Evolutionary conservation across 1,139 yeast species (phyloP).

Genomic region (Ogataea hybrid): DNA sequence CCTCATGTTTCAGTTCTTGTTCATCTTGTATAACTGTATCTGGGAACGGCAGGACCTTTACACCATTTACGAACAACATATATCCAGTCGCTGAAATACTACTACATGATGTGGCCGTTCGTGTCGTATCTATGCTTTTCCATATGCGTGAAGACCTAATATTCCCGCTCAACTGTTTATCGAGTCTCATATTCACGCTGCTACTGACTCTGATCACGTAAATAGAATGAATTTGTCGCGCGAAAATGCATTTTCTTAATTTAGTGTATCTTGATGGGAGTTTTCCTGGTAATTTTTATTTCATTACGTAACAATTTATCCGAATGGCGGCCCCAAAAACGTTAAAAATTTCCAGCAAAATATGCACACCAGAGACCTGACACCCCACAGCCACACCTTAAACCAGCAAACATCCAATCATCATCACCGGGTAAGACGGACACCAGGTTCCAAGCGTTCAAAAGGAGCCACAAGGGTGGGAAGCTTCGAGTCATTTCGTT

Average conservation of each 20-base stretch:
- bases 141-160: constrained; percentile 46
- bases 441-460: background rate
- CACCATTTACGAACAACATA: constrained; percentile 34
- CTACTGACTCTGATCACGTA: constrained; percentile 39
- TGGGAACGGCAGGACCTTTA: constrained; percentile 47
- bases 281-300: too few species aligned
- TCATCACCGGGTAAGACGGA: constrained; percentile 13
- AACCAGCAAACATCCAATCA: constrained; percentile 8
- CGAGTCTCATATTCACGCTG: constrained; percentile 56
- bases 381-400: background rate
- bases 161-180: constrained; percentile 59
- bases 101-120: constrained; percentile 60
- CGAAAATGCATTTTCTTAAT: background rate
- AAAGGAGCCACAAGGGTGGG: constrained; percentile 6
- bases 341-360: background rate
- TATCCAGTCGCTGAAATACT: constrained; percentile 47
- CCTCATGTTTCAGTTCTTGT: constrained; percentile 51
- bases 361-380: too few species aligned
- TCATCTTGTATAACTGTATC: constrained; percentile 45
- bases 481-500: constrained; percentile 1
- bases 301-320: too few species aligned
- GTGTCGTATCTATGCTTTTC: constrained; percentile 51
- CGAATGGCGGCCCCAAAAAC: background rate
- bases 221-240: background rate
- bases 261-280: background rate